These are phyloP conservation scores for Rosa lucieae DNA, from an alignment of 306 rosid species.

Conservation along the genomic window DNA sequence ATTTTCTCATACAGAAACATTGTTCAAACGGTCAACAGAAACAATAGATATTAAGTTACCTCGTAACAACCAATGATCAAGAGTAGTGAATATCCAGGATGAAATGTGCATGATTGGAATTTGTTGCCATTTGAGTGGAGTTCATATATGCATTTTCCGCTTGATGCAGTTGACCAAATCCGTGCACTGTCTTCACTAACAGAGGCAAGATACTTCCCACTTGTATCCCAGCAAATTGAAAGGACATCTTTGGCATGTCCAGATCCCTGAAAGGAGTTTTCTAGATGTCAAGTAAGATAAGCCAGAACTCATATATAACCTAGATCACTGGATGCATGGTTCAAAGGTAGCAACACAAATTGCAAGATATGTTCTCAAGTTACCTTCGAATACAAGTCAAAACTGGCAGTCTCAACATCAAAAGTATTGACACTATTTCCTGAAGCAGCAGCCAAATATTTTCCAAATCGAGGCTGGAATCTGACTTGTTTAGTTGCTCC, in stretches of 20 bases:
- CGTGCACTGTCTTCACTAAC: slow-evolving; percentile 61
- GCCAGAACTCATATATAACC: neutral
- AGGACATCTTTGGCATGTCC: slow-evolving; percentile 50
- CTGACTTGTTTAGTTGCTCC: slow-evolving; percentile 62
- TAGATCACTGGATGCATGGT: neutral
- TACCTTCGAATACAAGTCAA: slow-evolving; percentile 35
- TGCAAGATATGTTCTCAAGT: neutral
- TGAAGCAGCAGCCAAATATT: slow-evolving; percentile 45
- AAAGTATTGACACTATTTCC: slow-evolving; percentile 40
- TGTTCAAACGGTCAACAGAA: neutral
- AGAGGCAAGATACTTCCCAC: slow-evolving; percentile 55
- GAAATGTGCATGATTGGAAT: slow-evolving; percentile 64
- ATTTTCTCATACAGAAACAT: neutral
- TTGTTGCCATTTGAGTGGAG: slow-evolving; percentile 47
- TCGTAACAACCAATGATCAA: slow-evolving; percentile 56
- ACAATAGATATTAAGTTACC: slow-evolving; percentile 31
- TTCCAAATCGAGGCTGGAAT: slow-evolving; percentile 55
- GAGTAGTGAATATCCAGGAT: slow-evolving; percentile 43
- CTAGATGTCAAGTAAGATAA: slow-evolving; percentile 16
- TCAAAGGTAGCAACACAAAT: neutral
- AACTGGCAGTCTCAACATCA: slow-evolving; percentile 43
- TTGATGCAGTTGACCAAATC: slow-evolving; percentile 42
- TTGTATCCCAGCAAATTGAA: slow-evolving; percentile 60
- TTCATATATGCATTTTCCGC: slow-evolving; percentile 47
- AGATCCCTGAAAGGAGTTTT: slow-evolving; percentile 33